Percentiles rank a stretch among this genome's conserved stretches.
These are phyloP conservation scores for Sphaerobolus stellatus DNA, from an alignment of 1,284 basidiomycete species.

Conservation along the genomic window DNA sequence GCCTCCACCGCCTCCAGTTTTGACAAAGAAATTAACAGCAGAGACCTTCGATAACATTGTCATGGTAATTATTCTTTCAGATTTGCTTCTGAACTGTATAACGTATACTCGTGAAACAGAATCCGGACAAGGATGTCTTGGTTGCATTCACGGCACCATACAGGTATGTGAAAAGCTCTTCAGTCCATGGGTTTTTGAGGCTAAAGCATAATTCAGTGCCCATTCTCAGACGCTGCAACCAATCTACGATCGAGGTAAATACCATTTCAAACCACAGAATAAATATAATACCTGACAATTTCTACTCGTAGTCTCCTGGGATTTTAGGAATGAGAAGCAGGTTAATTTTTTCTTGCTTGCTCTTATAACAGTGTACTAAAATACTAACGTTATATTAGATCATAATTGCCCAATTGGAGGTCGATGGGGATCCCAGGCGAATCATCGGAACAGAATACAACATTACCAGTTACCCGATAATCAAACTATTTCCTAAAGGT, in stretches of 20 bases:
- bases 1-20: no score
- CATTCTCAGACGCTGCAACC: conserved; percentile 90
- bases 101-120: no score
- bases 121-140: conserved; percentile 80
- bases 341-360: not conserved
- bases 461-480: conserved; percentile 80
- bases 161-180: conserved; percentile 19
- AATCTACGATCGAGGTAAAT: conserved; percentile 68
- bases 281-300: conserved; percentile 4
- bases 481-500: conserved; percentile 92
- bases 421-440: conserved; percentile 80
- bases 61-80: no score
- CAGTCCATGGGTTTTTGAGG: not conserved
- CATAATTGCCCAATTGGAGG: conserved; percentile 88
- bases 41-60: no score
- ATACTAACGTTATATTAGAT: conserved; percentile 49
- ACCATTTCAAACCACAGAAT: no score
- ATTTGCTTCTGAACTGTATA: no score
- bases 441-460: conserved; percentile 74
- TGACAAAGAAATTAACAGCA: no score
- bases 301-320: conserved; percentile 60
- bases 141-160: conserved; percentile 80
- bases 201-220: conserved; percentile 41
- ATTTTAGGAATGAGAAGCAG: conserved; percentile 70
- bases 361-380: not conserved